Conservation (phyloP, 2,329 filamentous ascomycete genomes). For the Thelonectria rubi region DNA sequence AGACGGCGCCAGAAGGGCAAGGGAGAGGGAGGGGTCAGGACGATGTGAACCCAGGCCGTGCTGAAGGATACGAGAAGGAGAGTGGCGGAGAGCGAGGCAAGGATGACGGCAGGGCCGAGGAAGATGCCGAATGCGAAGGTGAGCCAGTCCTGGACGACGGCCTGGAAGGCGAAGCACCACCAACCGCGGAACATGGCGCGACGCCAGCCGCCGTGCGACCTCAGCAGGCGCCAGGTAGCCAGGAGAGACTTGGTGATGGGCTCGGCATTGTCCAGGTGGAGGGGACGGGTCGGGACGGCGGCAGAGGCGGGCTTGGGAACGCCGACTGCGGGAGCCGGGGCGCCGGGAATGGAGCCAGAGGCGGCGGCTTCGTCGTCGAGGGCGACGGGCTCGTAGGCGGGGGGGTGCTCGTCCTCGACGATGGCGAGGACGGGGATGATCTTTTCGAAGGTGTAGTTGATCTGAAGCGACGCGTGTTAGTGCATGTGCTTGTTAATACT, state of each 20-base stretch:
- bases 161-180: slow-evolving; percentile 56
- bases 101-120: slow-evolving; percentile 56
- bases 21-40: slow-evolving; percentile 75
- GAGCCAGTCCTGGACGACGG: slow-evolving; percentile 48
- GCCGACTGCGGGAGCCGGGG: slow-evolving; percentile 39
- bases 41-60: slow-evolving; percentile 85
- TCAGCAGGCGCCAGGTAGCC: slow-evolving; percentile 64
- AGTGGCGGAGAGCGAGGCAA: slow-evolving; percentile 55
- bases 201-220: slow-evolving; percentile 68
- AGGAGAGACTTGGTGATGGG: slow-evolving; percentile 61
- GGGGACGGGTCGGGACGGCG: slow-evolving; percentile 27
- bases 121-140: slow-evolving; percentile 55
- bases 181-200: slow-evolving; percentile 76
- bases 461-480: slow-evolving; percentile 43
- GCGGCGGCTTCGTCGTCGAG: slow-evolving; percentile 48
- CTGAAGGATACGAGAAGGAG: slow-evolving; percentile 73
- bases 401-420: slow-evolving; percentile 65
- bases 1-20: slow-evolving; percentile 75
- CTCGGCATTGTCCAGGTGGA: slow-evolving; percentile 20
- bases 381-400: slow-evolving; percentile 62
- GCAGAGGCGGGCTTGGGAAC: slow-evolving; percentile 47
- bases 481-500: not conserved
- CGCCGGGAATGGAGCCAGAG: slow-evolving; percentile 40
- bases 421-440: slow-evolving; percentile 66
- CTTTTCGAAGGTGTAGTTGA: slow-evolving; percentile 59